Percentiles rank a stretch among this genome's conserved stretches.
phyloP scores from a whole-genome alignment of 805 yeast species.

The Naumovozyma dairenensis region DNA sequence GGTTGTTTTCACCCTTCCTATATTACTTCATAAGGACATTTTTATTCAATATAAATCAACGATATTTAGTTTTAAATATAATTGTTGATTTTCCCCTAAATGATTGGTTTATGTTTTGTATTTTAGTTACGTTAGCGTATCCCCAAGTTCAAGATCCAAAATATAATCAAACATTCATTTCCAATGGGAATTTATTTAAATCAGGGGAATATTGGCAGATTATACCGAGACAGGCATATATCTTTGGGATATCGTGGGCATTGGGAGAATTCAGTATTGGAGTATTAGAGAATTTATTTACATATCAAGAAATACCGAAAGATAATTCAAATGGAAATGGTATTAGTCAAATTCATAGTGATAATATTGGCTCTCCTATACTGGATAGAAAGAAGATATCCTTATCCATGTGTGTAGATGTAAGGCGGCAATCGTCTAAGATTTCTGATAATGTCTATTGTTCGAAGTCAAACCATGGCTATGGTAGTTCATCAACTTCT shows the following conservation, averaged over 20 bases:
- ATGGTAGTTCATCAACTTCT: too few species aligned
- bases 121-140: constrained; percentile 31
- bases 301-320: constrained; percentile 18
- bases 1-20: constrained; percentile 29
- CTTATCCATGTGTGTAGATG: constrained; percentile 30
- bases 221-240: constrained; percentile 32
- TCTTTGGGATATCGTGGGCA: constrained; percentile 33
- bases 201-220: constrained; percentile 30
- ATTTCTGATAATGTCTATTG: constrained; percentile 27
- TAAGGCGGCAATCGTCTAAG: constrained; percentile 28
- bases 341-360: background rate
- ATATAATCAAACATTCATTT: background rate
- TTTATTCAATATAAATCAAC: constrained; percentile 21
- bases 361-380: background rate
- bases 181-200: background rate
- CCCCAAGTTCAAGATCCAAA: constrained; percentile 30
- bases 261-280: constrained; percentile 27
- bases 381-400: constrained; percentile 26
- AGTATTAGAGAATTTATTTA: constrained; percentile 17
- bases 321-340: background rate
- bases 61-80: constrained; percentile 24
- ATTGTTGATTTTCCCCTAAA: constrained; percentile 26
- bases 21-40: constrained; percentile 26
- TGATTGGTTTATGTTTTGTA: constrained; percentile 30
- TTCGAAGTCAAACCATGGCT: constrained; percentile 4